These are phyloP conservation scores for Sarocladium strictum DNA, from an alignment of 2,329 filamentous ascomycete genomes.

Conservation along the genomic window DNA sequence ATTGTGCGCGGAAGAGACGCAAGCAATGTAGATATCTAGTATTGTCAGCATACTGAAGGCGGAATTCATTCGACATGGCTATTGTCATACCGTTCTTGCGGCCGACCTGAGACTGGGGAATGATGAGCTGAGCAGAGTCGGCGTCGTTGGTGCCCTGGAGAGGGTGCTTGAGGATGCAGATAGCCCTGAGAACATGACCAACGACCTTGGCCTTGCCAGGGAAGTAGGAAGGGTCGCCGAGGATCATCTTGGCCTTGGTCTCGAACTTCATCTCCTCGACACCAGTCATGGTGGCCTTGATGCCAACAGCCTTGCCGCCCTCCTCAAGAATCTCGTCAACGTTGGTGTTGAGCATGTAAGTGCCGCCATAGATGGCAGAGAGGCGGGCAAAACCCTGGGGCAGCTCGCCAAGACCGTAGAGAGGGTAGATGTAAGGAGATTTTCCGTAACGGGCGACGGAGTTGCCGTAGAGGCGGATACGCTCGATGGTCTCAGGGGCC, in stretches of 20 bases:
- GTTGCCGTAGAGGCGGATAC: constrained; percentile 94
- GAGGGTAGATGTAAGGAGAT: constrained; percentile 98
- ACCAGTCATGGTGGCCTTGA: constrained; percentile 95
- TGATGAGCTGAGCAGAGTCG: constrained; percentile 92
- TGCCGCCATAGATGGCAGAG: constrained; percentile 96
- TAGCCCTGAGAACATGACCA: constrained; percentile 89
- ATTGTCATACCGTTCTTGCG: constrained; percentile 77
- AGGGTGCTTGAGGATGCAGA: constrained; percentile 95
- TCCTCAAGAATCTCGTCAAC: constrained; percentile 88
- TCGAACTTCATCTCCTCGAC: constrained; percentile 89
- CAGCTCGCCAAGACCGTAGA: constrained; percentile 94
- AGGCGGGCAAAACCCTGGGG: constrained; percentile 96
- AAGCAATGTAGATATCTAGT: constrained; percentile 90
- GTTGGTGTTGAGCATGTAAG: constrained; percentile 97
- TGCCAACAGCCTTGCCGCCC: constrained; percentile 78
- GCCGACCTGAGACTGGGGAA: constrained; percentile 94
- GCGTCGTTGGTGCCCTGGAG: constrained; percentile 81
- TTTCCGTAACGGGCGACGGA: constrained; percentile 97
- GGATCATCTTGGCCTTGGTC: constrained; percentile 92
- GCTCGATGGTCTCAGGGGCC: constrained; percentile 80
- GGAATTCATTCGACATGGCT: background rate
- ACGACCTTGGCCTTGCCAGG: constrained; percentile 79
- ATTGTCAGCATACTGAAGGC: constrained; percentile 10
- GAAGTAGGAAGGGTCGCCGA: constrained; percentile 97
- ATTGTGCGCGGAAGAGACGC: constrained; percentile 92